Base-by-base conservation (phyloP, 2,329 filamentous ascomycete genomes). In the Alternaria consortialis region DNA sequence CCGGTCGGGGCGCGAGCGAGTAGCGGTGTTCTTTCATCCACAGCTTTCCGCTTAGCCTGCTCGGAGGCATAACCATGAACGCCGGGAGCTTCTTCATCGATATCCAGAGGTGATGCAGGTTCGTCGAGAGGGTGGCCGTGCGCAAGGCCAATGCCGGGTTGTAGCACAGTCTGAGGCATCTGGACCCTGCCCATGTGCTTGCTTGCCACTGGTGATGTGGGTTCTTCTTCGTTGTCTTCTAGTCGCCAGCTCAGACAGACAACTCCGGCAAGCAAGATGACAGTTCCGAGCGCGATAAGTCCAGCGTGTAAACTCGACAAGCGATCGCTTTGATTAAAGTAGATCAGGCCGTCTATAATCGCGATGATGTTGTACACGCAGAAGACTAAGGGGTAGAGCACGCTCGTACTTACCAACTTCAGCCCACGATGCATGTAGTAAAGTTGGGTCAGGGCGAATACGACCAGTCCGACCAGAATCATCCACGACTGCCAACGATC, bases 291-390 rank as follows among this genome's bases (percentile, higher is more conserved):
- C 0, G 93, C 88, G 64, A 98, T 97, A 59, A 96, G 86, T 37
- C 88, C 88, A 15, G 91, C 94, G 73, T 92, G 90, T 2, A 95
- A 80, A 0, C 88, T 84, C 15, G 90, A 88, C 64, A 99, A 88
- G 57, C 91, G 86, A 66, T 93, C 90, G 54, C 90, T 91, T 80
- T 99, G 95, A 71, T 91, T 87, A 81, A 98, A 99, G 80, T 98
- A 99, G 72, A 99, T 97, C 69, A 99, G 85, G 32, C 95, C 95
- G 80, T 99, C 95, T 69, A 98, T 84, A 69, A 99, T 99, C 67
- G 95, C 95, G 74, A 98, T 94, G 74, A 99, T 97, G 84, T 99
- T 99, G 85, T 98, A 99, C 66, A 98, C 88, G 84, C 95, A 99
- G 80, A 99, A 99, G 39, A 98, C 94, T 70, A 98, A 90, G 5